Conservation (phyloP, 2,329 filamentous ascomycete genomes). For the Acephala macrosclerotiorum region DNA sequence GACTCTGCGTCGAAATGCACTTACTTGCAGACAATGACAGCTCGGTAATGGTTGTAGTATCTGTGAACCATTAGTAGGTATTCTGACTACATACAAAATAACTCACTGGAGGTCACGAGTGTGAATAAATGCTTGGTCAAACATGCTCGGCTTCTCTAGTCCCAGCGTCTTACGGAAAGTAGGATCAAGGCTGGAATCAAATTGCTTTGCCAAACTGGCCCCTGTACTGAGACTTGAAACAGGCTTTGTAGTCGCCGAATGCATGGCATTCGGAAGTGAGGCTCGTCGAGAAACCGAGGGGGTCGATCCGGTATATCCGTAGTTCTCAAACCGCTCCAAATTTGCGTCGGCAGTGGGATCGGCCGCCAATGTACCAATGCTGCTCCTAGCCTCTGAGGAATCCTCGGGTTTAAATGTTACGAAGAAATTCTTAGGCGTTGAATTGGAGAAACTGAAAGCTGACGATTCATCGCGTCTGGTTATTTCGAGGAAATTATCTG, state of each 20-base stretch:
- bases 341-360: conserved; percentile 2
- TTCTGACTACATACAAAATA: neutral
- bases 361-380: neutral
- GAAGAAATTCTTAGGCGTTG: neutral
- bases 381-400: neutral
- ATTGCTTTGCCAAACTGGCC: conserved; percentile 1
- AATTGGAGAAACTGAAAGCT: neutral
- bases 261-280: neutral
- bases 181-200: neutral
- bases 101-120: conserved; percentile 12
- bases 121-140: conserved; percentile 13
- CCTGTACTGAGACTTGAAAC: conserved; percentile 8
- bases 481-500: neutral
- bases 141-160: neutral
- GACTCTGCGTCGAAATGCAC: neutral
- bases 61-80: neutral
- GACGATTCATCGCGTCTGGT: neutral
- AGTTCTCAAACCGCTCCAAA: conserved; percentile 12
- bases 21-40: conserved; percentile 14
- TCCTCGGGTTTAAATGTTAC: neutral
- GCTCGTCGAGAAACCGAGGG: neutral
- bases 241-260: conserved; percentile 1
- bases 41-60: conserved; percentile 17
- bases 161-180: neutral
- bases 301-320: neutral